Evolutionary conservation across 2,329 filamentous ascomycete genomes (phyloP), one percentile per base, ranked within the genome.

Genomic region (Sporothrix curviconia): DNA sequence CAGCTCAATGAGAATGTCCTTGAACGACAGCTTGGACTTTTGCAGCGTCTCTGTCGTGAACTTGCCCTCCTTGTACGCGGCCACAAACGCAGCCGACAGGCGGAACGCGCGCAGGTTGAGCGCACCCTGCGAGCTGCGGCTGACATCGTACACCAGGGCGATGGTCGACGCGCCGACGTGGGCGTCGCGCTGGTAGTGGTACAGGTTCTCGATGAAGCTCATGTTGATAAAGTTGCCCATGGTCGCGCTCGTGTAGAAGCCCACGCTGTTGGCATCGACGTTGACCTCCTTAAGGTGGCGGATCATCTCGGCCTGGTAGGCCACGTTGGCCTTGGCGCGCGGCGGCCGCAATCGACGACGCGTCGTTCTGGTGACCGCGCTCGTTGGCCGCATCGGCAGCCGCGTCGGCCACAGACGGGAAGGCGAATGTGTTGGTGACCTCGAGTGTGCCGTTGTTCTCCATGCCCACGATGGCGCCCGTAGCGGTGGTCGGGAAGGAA

Each of bases 181-280:
- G 72, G 95, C 96, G 67, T 95, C 90, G 74, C 90, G 94, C 79
- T 99, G 94, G 79, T 96, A 97, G 78, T 92, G 89, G 76, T 85
- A 91, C 75, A 96, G 92, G 79, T 97, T 99, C 82, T 99, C 94
- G 74, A 99, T 89, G 70, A 96, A 92, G 78, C 87, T 89, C 70
- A 88, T 74, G 79, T 92, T 96, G 79, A 97, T 82, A 67, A 97
- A 97, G 80, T 96, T 97, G 74, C 94, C 94, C 89, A 99, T 95
- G 73, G 91, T 96, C 63, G 92, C 90, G 77, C 91, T 96, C 59
- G 91, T 96, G 78, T 99, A 99, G 92, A 92, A 99, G 68, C 94
- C 94, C 60, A 95, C 90, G 68, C 90, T 95, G 79, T 97, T 96
- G 64, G 94, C 94, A 72, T 99, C 94, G 60, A 97, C 89, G 73